phyloP scores from a whole-genome alignment of 2,329 filamentous ascomycete genomes.

The Purpureocillium takamizusanense region DNA sequence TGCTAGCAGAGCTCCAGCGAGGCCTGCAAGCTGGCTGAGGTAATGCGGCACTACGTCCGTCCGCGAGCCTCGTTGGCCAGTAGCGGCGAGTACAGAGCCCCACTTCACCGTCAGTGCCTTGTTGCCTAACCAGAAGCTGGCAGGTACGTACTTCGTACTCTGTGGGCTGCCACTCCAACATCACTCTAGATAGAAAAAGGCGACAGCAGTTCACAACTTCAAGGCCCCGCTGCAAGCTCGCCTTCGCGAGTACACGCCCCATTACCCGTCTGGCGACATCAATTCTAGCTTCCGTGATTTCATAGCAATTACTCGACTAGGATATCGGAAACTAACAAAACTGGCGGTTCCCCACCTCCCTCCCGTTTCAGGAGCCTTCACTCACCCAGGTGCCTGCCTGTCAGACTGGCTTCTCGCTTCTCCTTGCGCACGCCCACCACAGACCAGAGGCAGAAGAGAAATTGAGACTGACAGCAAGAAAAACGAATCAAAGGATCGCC shows the following conservation, averaged over 20 bases:
- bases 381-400: no score
- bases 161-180: no score
- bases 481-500: neutral
- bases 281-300: no score
- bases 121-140: no score
- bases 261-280: no score
- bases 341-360: neutral
- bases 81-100: neutral
- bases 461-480: neutral
- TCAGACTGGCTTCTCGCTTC: neutral
- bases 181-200: no score
- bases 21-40: neutral
- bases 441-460: neutral
- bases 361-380: neutral
- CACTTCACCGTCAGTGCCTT: conserved; percentile 2
- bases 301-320: neutral
- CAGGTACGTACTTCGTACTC: no score
- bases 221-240: no score
- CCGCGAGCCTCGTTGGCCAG: neutral
- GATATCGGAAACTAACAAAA: conserved; percentile 1
- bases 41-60: no score
- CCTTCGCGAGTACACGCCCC: no score
- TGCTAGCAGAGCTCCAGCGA: neutral
- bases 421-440: neutral
- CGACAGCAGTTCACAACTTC: no score